Percentiles rank a stretch among this genome's conserved stretches.
Evolutionary conservation across 208 protist genomes (phyloP).

Genomic region (Wallacemonas collosoma): DNA sequence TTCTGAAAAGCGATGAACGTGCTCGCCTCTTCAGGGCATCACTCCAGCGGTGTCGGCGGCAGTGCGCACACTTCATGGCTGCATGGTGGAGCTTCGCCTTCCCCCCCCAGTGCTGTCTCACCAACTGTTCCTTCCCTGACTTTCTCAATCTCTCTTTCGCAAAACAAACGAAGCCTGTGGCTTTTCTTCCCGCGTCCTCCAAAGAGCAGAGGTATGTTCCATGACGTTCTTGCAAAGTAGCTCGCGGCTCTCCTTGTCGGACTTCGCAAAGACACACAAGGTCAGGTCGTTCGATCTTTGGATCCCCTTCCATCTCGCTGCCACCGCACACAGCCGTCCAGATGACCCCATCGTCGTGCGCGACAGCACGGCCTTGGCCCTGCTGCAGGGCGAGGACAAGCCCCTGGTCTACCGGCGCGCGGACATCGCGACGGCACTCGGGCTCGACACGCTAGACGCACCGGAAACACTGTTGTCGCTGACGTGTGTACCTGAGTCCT

Average conservation of each 20-base stretch:
- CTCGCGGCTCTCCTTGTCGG: neutral
- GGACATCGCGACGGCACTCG: conserved; percentile 35
- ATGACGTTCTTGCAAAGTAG: conserved; percentile 7
- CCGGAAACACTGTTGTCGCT: conserved; percentile 21
- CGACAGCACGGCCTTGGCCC: conserved; percentile 35
- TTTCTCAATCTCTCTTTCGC: no score
- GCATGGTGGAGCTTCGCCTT: no score
- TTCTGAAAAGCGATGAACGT: no score
- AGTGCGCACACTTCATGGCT: no score
- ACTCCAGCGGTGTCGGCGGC: no score
- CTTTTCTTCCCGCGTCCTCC: no score
- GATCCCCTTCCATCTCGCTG: conserved; percentile 41
- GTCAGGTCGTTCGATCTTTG: conserved; percentile 47
- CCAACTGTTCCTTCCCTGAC: no score
- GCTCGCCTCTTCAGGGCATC: no score
- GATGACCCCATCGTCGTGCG: conserved; percentile 36
- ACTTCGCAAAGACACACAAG: conserved; percentile 23
- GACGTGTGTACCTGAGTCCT: conserved; percentile 31
- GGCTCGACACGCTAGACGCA: conserved; percentile 25
- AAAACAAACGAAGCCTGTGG: no score
- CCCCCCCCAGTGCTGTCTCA: no score
- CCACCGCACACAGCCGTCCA: conserved; percentile 10
- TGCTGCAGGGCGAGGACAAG: conserved; percentile 27
- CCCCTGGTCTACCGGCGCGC: conserved; percentile 24
- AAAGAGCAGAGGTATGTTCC: neutral